Base-by-base conservation (phyloP, 2,329 filamentous ascomycete genomes). In the Pyrenochaeta sp. region DNA sequence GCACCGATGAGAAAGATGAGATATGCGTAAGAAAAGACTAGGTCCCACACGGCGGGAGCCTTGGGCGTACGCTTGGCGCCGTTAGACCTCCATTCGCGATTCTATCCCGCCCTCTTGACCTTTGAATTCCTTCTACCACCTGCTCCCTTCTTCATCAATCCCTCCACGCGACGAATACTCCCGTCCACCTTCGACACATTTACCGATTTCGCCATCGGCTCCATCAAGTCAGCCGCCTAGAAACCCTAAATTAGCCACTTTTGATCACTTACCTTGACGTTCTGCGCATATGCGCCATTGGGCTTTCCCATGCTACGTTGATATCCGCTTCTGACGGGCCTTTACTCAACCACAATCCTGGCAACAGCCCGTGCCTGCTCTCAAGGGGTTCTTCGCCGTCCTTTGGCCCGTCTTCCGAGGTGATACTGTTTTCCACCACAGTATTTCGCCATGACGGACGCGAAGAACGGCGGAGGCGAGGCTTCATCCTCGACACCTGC, bases 381-480 rank as follows among this genome's bases (percentile, higher is more conserved):
- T 44, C 58, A 56, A 64, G 62, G 62, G 60, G 55, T 56, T 59
- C 52, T 60, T 64, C 66, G 65, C 63, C 67, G 60, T 66, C 58
- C 58, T 50, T 58, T 58, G 27, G 58, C 55, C 51, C 51, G 59
- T 66, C 61, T 48, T 32, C 61, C 49, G 50, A 56, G 65, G 55
- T 59, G 57, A 64, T 54, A 52, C 57, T 65, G 54, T 66, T 56
- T 53, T 65, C 54, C 52, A 49, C 46, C 58, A 49, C 69, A 67
- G 64, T 58, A 64, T 47, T 65, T 71, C 62, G 56, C 64, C 68
- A 74, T 73, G 69, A 73, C 76, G 60, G 74, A 77, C 66, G 70
- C 67, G 62, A 73, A 69, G 65, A 71, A 75, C 62, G 73, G 71
- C 61, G 73, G 70, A 69, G 74, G 72, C 62, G 74, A 76, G 67